phyloP scores from a whole-genome alignment of 495 filamentous ascomycete genomes.

The Darksidea phi region DNA sequence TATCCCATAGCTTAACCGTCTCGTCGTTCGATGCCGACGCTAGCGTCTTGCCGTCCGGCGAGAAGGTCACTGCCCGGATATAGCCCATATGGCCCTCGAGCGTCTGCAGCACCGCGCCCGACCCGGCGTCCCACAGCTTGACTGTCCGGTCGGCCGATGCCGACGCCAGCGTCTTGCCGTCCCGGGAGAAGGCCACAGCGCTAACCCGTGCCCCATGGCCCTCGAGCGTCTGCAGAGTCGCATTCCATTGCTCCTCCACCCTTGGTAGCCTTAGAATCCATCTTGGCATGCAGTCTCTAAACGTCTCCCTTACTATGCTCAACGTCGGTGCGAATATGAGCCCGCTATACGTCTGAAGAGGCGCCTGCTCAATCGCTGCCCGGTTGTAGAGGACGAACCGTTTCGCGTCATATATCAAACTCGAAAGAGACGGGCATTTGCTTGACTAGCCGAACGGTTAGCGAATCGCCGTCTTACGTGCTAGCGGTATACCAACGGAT shows the following conservation, averaged over 20 bases:
- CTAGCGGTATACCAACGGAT: slow-evolving; percentile 8
- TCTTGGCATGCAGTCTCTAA: background rate
- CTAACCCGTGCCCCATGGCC: too few relatives aligned
- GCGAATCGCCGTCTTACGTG: slow-evolving; percentile 1
- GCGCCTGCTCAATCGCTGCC: slow-evolving; percentile 31
- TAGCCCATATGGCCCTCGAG: too few relatives aligned
- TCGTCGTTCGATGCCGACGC: too few relatives aligned
- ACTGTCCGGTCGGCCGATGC: too few relatives aligned
- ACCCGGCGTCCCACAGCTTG: too few relatives aligned
- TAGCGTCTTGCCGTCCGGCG: too few relatives aligned
- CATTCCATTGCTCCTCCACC: slow-evolving; percentile 19
- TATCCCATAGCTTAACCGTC: background rate
- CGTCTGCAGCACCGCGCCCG: too few relatives aligned
- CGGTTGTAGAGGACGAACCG: slow-evolving; percentile 41
- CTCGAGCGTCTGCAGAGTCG: background rate
- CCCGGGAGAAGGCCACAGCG: too few relatives aligned
- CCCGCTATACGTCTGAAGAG: slow-evolving; percentile 41
- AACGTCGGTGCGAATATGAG: slow-evolving; percentile 43
- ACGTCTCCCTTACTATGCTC: slow-evolving; percentile 26
- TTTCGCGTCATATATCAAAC: slow-evolving; percentile 43
- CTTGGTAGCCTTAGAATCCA: slow-evolving; percentile 9
- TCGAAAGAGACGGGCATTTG: too few relatives aligned
- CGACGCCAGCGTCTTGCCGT: too few relatives aligned
- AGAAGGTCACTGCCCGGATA: too few relatives aligned
- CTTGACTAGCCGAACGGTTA: background rate